Evolutionary conservation across 768 basidiomycete genomes (phyloP).

Genomic region (Rhodotorula babjevae): DNA sequence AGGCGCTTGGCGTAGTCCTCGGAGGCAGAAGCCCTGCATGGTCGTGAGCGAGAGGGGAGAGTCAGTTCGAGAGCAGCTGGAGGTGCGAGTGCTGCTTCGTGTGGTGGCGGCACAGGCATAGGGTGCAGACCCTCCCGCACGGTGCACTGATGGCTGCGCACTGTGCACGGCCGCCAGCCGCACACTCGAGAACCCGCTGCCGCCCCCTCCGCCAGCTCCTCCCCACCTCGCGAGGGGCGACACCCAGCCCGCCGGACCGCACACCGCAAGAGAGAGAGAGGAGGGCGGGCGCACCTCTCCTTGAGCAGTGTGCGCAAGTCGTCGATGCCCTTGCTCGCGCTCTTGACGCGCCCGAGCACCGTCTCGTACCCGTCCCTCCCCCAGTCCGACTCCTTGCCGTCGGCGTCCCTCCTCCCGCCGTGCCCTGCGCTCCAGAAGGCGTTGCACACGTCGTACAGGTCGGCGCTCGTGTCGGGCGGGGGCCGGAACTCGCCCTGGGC

Average conservation of each 20-base stretch:
- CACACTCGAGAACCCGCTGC: no score
- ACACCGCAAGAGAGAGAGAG: no score
- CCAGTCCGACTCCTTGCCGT: conserved; percentile 27
- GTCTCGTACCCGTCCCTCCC: conserved; percentile 47
- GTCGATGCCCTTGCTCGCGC: conserved; percentile 66
- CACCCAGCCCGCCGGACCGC: no score
- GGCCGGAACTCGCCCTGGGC: conserved; percentile 13
- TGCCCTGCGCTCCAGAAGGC: conserved; percentile 73
- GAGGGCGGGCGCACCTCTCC: conserved; percentile 65
- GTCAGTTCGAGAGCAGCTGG: background rate
- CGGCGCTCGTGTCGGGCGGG: background rate
- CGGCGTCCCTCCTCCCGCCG: conserved; percentile 7
- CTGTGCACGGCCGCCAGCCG: no score
- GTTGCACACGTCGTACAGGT: conserved; percentile 78
- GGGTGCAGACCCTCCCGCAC: no score
- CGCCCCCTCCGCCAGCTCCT: background rate
- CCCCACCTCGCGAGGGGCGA: no score
- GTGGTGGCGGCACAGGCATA: no score
- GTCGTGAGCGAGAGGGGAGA: background rate
- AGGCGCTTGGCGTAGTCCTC: conserved; percentile 91
- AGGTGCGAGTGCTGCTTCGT: no score
- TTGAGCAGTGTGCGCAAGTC: conserved; percentile 86
- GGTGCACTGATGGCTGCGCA: no score
- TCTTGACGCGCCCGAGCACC: conserved; percentile 44
- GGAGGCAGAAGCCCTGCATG: conserved; percentile 72